Base-by-base conservation (phyloP, 2,329 filamentous ascomycete species). In the Hypoxylon sp. region DNA sequence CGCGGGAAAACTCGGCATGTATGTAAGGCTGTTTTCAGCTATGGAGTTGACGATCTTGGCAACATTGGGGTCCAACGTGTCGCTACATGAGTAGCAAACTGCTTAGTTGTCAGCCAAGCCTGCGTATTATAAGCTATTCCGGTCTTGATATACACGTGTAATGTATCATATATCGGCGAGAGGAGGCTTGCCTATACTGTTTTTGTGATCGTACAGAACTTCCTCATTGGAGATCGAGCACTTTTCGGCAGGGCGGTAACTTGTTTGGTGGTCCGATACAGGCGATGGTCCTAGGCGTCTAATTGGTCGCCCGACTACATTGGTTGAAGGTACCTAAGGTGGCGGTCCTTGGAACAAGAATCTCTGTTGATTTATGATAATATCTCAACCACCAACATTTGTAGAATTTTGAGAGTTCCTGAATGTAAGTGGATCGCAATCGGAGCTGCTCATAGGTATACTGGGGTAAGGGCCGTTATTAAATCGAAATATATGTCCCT, bases 21-120 rank as follows among this genome's bases (percentile, higher is more conserved):
- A 53, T 46, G 50, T 35, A 35, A 64, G 67, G 67, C 67, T 70
- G 63, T 61, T 60, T 70, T 67, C 67, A 70, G 67, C 67, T 70
- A 61, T 13, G 52, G 59, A 42, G 10, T 55, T 14, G 59, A 42
- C 51, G 26, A 63, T 55, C 67, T 63, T 69, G 57, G 64, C 60
- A 42, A 42, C 44, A 62, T 62, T 60, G 19, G 52, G 50, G 42
- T 37, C 44, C 9, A 33, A 61, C 51, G 46, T 60, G 50, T 58
- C 57, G 61, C 33, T 60, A 58, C 47, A 42, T 35, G 14, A 48
- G 33, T 26, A 39, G 52, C 58, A 53, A 63, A 52, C 57, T 44
- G 11, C 44, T 46, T 59, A 63, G 59, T 63, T 69, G 66, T 59
- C 61, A 31, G 47, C 17, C 4, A 52, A 33, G 24, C 47, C 61